Conservation (phyloP, 1,284 basidiomycete genomes). For the Moesziomyces parantarcticus region DNA sequence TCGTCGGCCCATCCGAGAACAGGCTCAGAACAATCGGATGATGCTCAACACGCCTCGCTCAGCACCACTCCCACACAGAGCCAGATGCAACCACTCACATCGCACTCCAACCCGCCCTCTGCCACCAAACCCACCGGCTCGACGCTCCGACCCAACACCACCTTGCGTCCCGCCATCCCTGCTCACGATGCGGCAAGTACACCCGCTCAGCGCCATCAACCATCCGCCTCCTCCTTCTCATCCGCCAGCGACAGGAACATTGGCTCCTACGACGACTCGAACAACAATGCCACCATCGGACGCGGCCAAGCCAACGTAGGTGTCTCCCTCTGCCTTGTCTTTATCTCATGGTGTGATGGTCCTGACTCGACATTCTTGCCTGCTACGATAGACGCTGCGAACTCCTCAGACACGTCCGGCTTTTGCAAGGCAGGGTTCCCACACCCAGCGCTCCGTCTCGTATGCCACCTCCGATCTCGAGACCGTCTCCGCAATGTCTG, state of each 20-base stretch:
- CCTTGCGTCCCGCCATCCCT: slow-evolving; percentile 25
- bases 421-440: slow-evolving; percentile 35
- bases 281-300: slow-evolving; percentile 30
- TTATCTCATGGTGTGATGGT: not conserved
- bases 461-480: slow-evolving; percentile 58
- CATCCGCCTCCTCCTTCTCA: slow-evolving; percentile 22
- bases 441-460: slow-evolving; percentile 45
- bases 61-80: slow-evolving; percentile 55
- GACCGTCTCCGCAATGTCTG: slow-evolving; percentile 50
- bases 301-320: slow-evolving; percentile 33
- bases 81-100: slow-evolving; percentile 30
- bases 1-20: slow-evolving; percentile 7
- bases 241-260: slow-evolving; percentile 17
- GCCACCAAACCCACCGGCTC: slow-evolving; percentile 23
- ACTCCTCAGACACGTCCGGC: slow-evolving; percentile 33
- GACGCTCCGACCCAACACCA: slow-evolving; percentile 24
- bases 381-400: slow-evolving; percentile 5
- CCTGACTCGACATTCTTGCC: not conserved
- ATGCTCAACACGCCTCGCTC: slow-evolving; percentile 41
- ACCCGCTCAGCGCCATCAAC: slow-evolving; percentile 14
- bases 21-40: slow-evolving; percentile 14
- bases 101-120: slow-evolving; percentile 23
- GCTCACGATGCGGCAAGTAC: slow-evolving; percentile 17
- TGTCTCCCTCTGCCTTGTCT: not conserved
- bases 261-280: slow-evolving; percentile 27